Percentiles rank a stretch among this genome's conserved stretches.
These are phyloP conservation scores for Triticum aestivum DNA, from an alignment of 176 grass and related monocot genomes.

Conservation along the genomic window DNA sequence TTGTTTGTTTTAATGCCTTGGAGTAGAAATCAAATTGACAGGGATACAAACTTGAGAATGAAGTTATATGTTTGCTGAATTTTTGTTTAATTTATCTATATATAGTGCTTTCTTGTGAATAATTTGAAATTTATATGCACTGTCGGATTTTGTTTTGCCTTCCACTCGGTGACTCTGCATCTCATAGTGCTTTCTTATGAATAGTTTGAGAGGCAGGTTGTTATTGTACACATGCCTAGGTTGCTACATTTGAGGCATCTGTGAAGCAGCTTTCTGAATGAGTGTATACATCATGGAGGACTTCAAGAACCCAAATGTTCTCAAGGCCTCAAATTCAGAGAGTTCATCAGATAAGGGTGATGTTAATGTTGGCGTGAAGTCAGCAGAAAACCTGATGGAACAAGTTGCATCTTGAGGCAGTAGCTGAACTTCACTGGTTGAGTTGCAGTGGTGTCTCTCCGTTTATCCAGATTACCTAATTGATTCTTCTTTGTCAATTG, in stretches of 20 bases:
- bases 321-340: neutral
- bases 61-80: neutral
- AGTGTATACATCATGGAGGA: neutral
- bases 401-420: conserved; percentile 35
- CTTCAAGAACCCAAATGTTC: neutral
- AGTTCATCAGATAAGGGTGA: neutral
- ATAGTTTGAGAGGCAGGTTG: too few species aligned
- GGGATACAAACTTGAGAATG: neutral
- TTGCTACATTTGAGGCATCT: conserved; percentile 39
- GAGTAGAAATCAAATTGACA: too few species aligned
- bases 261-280: conserved; percentile 57
- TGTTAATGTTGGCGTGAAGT: neutral
- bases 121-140: too few species aligned
- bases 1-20: too few species aligned
- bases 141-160: neutral
- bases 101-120: too few species aligned
- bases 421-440: neutral
- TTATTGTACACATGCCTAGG: neutral
- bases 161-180: neutral
- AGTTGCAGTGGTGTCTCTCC: neutral
- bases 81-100: neutral
- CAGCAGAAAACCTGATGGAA: conserved; percentile 22
- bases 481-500: too few species aligned
- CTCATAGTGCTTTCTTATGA: neutral
- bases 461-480: neutral